A percentile compares a stretch with the other conserved stretches of the same genome.
These are phyloP conservation scores for Coriaria nepalensis DNA, from an alignment of 306 rosid species.

Conservation along the genomic window DNA sequence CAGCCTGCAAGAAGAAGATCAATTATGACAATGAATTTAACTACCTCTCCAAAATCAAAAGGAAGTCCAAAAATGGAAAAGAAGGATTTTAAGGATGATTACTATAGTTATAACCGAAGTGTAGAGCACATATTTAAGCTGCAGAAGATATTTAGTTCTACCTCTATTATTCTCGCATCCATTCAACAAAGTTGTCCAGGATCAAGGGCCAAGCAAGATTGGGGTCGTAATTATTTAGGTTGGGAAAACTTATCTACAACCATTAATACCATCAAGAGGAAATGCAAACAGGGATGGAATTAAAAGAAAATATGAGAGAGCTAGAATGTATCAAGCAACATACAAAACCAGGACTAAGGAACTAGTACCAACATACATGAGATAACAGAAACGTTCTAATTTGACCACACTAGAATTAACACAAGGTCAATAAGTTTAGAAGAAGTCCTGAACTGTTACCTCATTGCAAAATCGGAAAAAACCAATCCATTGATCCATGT, in stretches of 20 bases:
- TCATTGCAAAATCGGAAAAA: slow-evolving; percentile 92
- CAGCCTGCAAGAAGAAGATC: slow-evolving; percentile 35
- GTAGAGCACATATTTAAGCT: slow-evolving; percentile 29
- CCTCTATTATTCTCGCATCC: slow-evolving; percentile 55
- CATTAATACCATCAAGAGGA: neutral
- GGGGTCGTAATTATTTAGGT: slow-evolving; percentile 54
- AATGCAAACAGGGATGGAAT: neutral
- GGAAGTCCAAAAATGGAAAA: neutral
- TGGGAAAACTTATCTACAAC: slow-evolving; percentile 64
- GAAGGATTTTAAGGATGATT: slow-evolving; percentile 12
- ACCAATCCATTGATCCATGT: slow-evolving; percentile 98
- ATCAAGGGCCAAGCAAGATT: slow-evolving; percentile 96
- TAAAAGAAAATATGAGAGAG: no score
- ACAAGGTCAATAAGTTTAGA: slow-evolving; percentile 4
- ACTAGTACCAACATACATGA: neutral
- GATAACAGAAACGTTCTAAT: neutral
- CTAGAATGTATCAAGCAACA: neutral
- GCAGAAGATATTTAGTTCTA: slow-evolving; percentile 17
- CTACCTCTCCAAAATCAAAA: neutral
- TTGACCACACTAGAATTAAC: neutral
- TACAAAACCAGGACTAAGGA: neutral
- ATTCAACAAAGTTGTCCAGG: slow-evolving; percentile 86
- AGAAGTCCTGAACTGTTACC: slow-evolving; percentile 28
- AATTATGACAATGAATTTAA: neutral
- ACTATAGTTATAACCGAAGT: slow-evolving; percentile 24